A percentile compares a stretch with the other conserved stretches of the same genome.
Conservation (phyloP, 2,329 filamentous ascomycete genomes). For the Aspergillus arachidicola region DNA sequence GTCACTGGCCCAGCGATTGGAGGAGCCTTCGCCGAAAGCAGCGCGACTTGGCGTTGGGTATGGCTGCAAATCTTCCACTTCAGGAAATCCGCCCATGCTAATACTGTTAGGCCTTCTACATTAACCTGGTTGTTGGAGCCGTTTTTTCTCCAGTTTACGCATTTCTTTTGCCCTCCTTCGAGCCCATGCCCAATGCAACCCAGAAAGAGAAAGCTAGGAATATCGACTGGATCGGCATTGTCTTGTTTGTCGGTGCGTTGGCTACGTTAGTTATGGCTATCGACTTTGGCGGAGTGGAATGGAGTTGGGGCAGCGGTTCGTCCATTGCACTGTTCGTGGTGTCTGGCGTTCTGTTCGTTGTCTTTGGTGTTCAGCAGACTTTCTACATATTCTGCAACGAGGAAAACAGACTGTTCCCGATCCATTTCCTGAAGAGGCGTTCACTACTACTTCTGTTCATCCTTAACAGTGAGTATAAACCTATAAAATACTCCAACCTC, state of each 20-base stretch:
- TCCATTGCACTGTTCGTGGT: neutral
- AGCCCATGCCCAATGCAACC: neutral
- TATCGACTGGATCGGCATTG: conserved; percentile 1
- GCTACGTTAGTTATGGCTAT: conserved; percentile 7
- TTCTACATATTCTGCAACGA: neutral
- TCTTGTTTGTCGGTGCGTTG: neutral
- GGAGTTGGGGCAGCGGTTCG: neutral
- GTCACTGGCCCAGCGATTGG: conserved; percentile 12
- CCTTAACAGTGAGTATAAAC: too few relatives aligned
- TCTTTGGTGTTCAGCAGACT: neutral
- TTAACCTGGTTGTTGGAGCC: conserved; percentile 12
- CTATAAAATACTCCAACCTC: too few relatives aligned
- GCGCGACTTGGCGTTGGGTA: conserved; percentile 11
- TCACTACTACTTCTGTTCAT: neutral
- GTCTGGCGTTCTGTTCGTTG: neutral
- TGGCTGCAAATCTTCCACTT: too few relatives aligned
- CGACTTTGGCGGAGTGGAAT: conserved; percentile 4
- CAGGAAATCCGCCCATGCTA: too few relatives aligned
- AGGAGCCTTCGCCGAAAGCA: conserved; percentile 17
- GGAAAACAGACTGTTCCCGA: neutral
- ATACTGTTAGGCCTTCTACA: conserved; percentile 8
- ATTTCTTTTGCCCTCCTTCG: neutral
- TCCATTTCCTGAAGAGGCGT: neutral
- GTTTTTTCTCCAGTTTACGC: conserved; percentile 4
- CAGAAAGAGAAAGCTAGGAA: neutral